Conservation (phyloP, 371 early-diverging fungal genomes). For the Phascolomyces articulosus region DNA sequence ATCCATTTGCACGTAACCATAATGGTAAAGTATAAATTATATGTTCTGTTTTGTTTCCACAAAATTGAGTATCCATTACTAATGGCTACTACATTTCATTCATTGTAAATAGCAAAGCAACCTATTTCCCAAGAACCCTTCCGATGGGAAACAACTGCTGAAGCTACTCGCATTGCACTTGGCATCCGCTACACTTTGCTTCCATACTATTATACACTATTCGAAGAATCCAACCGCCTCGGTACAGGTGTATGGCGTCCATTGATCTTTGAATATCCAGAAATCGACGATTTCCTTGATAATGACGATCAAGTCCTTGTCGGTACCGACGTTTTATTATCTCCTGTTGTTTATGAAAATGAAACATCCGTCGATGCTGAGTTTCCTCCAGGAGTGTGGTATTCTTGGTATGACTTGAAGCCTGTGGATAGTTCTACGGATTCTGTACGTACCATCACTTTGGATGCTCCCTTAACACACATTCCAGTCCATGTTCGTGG, state of each 20-base stretch:
- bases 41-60: too few relatives aligned
- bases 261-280: conserved; percentile 40
- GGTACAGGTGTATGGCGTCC: conserved; percentile 53
- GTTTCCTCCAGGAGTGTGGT: conserved; percentile 64
- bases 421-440: conserved; percentile 5
- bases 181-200: conserved; percentile 64
- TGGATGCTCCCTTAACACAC: conserved; percentile 48
- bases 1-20: conserved; percentile 79
- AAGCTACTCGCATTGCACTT: conserved; percentile 55
- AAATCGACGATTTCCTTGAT: conserved; percentile 14
- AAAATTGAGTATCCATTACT: too few relatives aligned
- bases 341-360: conserved; percentile 55
- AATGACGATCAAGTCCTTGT: conserved; percentile 43
- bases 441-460: neutral
- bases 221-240: conserved; percentile 53
- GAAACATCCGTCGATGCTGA: conserved; percentile 47
- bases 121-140: conserved; percentile 59
- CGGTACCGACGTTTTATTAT: conserved; percentile 54
- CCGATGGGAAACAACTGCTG: conserved; percentile 44
- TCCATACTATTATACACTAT: conserved; percentile 71
- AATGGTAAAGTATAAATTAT: conserved; percentile 23
- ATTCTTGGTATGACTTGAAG: conserved; percentile 44
- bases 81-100: neutral
- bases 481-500: conserved; percentile 58
- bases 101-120: neutral